These are phyloP conservation scores for Suillus bovinus DNA, from an alignment of 768 basidiomycete genomes.

Conservation along the genomic window DNA sequence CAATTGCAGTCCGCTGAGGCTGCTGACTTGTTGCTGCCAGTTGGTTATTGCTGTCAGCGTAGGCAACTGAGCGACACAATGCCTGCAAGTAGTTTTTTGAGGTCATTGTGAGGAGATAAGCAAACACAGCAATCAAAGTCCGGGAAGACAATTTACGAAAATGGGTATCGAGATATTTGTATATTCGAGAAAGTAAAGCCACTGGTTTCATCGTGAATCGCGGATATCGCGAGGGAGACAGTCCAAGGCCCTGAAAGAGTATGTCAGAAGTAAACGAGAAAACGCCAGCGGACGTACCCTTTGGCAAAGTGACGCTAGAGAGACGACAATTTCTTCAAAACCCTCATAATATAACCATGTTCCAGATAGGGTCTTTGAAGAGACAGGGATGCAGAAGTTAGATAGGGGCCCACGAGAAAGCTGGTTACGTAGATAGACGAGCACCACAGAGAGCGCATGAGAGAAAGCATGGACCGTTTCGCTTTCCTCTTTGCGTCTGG, in stretches of 20 bases:
- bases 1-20: constrained; percentile 18
- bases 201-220: constrained; percentile 45
- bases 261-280: neutral
- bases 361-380: constrained; percentile 33
- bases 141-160: constrained; percentile 53
- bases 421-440: constrained; percentile 49
- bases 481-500: constrained; percentile 46
- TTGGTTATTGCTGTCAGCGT: constrained; percentile 31
- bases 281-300: constrained; percentile 44
- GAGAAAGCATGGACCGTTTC: constrained; percentile 66
- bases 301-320: constrained; percentile 58
- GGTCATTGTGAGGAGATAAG: constrained; percentile 64
- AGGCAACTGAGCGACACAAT: constrained; percentile 63
- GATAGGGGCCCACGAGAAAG: constrained; percentile 44
- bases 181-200: constrained; percentile 60
- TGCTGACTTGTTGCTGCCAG: constrained; percentile 19
- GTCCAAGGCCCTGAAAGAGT: constrained; percentile 29
- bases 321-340: constrained; percentile 48
- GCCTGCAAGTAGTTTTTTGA: constrained; percentile 64
- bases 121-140: constrained; percentile 53
- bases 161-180: constrained; percentile 53
- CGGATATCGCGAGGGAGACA: constrained; percentile 41
- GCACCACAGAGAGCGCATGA: constrained; percentile 58
- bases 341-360: constrained; percentile 52
- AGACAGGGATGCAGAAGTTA: neutral